Percentiles rank a stretch among this genome's conserved stretches.
These are phyloP conservation scores for Lithospermum erythrorhizon DNA, from an alignment of 257 asterid species.

Conservation along the genomic window DNA sequence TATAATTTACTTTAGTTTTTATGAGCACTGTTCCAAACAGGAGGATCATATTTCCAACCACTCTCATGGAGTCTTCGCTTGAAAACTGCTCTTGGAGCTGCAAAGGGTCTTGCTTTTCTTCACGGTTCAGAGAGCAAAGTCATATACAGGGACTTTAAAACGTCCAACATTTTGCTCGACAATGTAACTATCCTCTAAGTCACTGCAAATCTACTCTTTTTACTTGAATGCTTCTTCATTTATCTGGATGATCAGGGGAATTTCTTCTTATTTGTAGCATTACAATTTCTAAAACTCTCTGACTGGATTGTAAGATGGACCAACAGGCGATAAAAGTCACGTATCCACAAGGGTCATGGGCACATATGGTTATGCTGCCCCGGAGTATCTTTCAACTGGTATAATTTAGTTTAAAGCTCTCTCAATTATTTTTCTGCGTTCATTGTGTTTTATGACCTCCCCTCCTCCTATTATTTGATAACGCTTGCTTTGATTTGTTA, in stretches of 20 bases:
- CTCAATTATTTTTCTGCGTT: neutral
- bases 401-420: neutral
- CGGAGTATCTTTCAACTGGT: conserved; percentile 83
- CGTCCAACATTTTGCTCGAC: conserved; percentile 79
- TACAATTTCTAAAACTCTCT: conserved; percentile 87
- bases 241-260: neutral
- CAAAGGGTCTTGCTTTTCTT: conserved; percentile 86
- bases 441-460: neutral
- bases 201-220: neutral
- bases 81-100: conserved; percentile 83
- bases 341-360: conserved; percentile 78
- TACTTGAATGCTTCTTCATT: neutral
- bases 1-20: neutral
- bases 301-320: conserved; percentile 93
- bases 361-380: conserved; percentile 87
- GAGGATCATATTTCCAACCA: conserved; percentile 92
- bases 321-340: conserved; percentile 62
- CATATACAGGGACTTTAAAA: conserved; percentile 77
- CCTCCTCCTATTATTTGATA: neutral
- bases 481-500: no score
- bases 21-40: conserved; percentile 20
- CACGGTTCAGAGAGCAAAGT: conserved; percentile 73
- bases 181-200: conserved; percentile 33
- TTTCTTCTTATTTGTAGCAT: conserved; percentile 27
- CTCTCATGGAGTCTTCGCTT: conserved; percentile 83